A percentile compares a stretch with the other conserved stretches of the same genome.
Evolutionary conservation across 2,329 filamentous ascomycete species (phyloP).

Genomic region (Fusarium domesticum): DNA sequence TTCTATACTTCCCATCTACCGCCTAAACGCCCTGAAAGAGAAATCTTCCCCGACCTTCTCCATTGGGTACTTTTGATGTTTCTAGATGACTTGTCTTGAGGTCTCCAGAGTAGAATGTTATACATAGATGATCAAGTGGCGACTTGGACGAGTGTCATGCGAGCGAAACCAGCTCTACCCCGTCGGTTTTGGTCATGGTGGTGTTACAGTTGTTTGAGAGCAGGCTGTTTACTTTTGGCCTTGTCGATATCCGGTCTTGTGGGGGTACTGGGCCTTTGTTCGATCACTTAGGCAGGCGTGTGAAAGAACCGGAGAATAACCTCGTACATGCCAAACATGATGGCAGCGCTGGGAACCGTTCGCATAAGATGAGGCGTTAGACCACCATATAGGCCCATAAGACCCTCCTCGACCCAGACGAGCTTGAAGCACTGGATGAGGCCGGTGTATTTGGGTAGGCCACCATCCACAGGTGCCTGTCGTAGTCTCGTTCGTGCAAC

Average conservation of each 20-base stretch:
- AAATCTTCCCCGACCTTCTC: neutral
- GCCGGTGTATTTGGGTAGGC: constrained; percentile 80
- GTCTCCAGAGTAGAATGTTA: neutral
- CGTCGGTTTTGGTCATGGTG: constrained; percentile 10
- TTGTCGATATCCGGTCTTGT: neutral
- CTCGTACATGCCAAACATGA: constrained; percentile 92
- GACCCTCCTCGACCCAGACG: constrained; percentile 84
- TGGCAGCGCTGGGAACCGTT: constrained; percentile 86
- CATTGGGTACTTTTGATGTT: too few species aligned
- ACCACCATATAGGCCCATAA: constrained; percentile 83
- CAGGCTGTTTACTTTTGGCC: neutral
- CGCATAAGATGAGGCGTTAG: constrained; percentile 88
- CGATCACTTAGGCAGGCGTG: constrained; percentile 32
- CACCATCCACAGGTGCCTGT: constrained; percentile 72
- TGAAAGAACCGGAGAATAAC: constrained; percentile 51
- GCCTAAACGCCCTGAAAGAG: constrained; percentile 8
- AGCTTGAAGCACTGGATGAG: constrained; percentile 84
- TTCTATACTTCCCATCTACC: constrained; percentile 1
- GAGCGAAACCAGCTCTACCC: too few species aligned
- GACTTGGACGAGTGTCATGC: too few species aligned
- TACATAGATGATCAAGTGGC: too few species aligned
- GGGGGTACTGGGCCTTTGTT: neutral
- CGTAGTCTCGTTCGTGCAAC: constrained; percentile 80
- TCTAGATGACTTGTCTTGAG: neutral
- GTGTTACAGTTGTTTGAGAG: too few species aligned